Evolutionary conservation across 192 early-diverging fungal genomes (phyloP).

Genomic region (Backusella macrospora): DNA sequence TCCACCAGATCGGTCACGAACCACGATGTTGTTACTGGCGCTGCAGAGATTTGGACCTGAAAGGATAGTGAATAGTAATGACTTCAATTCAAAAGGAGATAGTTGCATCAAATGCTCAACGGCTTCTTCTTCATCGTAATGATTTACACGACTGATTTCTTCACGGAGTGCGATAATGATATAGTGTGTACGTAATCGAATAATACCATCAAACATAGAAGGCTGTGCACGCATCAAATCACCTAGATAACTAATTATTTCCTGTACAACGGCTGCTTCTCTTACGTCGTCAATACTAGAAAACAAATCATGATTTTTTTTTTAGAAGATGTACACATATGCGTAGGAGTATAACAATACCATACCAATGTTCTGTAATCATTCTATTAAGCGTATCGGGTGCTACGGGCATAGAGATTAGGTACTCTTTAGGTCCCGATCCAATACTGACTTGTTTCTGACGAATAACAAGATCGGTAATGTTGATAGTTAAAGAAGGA

Average conservation of each 20-base stretch:
- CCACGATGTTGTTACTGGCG: slow-evolving; percentile 42
- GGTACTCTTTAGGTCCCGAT: slow-evolving; percentile 62
- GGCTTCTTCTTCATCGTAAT: slow-evolving; percentile 76
- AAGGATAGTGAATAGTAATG: slow-evolving; percentile 69
- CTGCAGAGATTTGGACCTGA: slow-evolving; percentile 54
- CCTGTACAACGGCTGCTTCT: slow-evolving; percentile 79
- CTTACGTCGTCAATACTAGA: slow-evolving; percentile 72
- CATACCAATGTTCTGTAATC: slow-evolving; percentile 66
- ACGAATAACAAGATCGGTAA: slow-evolving; percentile 78
- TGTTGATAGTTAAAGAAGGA: slow-evolving; percentile 73
- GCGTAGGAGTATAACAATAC: neutral
- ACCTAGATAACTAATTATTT: slow-evolving; percentile 78
- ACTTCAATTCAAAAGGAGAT: slow-evolving; percentile 78
- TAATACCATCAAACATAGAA: slow-evolving; percentile 76
- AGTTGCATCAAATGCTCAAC: slow-evolving; percentile 78
- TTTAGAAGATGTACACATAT: neutral
- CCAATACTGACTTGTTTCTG: slow-evolving; percentile 79
- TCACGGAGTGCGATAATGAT: slow-evolving; percentile 84
- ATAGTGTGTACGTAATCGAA: slow-evolving; percentile 76
- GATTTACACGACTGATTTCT: slow-evolving; percentile 72
- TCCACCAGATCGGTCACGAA: slow-evolving; percentile 42
- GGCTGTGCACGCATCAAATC: slow-evolving; percentile 68
- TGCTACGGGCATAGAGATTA: slow-evolving; percentile 69
- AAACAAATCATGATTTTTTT: neutral
- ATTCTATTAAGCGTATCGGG: slow-evolving; percentile 66